These are phyloP conservation scores for Naganishia vaughanmartiniae DNA, from an alignment of 768 basidiomycete genomes.

Conservation along the genomic window DNA sequence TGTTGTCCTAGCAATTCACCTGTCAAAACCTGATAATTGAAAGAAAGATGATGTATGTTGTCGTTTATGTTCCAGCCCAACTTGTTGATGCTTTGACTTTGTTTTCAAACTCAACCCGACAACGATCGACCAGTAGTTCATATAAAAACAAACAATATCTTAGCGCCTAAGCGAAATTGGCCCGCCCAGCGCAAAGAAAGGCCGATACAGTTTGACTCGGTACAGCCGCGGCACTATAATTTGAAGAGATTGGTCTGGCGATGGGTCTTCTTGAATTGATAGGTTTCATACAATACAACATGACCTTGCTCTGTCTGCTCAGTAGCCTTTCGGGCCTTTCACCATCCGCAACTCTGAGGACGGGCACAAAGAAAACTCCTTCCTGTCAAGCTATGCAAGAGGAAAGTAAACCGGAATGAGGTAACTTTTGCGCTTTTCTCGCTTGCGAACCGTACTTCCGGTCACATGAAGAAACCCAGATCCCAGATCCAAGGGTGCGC, in stretches of 20 bases:
- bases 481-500: too few relatives aligned
- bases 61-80: conserved; percentile 1
- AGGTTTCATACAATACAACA: too few relatives aligned
- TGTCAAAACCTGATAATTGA: too few relatives aligned
- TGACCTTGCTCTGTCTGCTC: too few relatives aligned
- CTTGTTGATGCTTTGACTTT: background rate
- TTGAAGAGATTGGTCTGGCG: too few relatives aligned
- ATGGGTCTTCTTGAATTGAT: too few relatives aligned
- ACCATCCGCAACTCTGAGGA: too few relatives aligned
- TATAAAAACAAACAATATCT: background rate
- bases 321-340: too few relatives aligned
- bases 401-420: background rate
- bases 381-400: background rate
- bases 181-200: background rate
- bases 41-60: background rate
- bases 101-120: background rate
- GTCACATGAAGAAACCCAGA: conserved; percentile 3
- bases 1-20: background rate
- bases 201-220: conserved; percentile 2
- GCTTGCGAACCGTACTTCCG: background rate
- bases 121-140: background rate
- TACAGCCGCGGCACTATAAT: background rate
- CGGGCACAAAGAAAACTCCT: too few relatives aligned
- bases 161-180: conserved; percentile 3
- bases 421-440: conserved; percentile 8